Percentiles rank a stretch among this genome's conserved stretches.
Evolutionary conservation across 805 yeast genomes (phyloP).

Genomic region (Wickerhamiella allomyrinae): DNA sequence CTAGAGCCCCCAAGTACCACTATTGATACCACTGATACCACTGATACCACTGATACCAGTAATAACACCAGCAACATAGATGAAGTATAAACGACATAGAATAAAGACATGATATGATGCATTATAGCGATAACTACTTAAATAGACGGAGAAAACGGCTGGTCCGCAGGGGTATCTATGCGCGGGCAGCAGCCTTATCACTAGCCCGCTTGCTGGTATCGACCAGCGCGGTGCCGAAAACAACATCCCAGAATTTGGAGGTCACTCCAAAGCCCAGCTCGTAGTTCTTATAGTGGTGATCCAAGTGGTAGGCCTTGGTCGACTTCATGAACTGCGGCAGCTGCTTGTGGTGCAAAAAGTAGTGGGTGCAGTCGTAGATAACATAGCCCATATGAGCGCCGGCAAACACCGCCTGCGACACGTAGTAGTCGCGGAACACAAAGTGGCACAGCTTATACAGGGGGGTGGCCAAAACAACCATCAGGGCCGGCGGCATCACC

Average conservation of each 20-base stretch:
- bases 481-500: slow-evolving; percentile 92
- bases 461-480: slow-evolving; percentile 59
- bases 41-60: too few relatives aligned
- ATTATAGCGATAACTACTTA: too few relatives aligned
- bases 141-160: too few relatives aligned
- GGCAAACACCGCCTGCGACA: slow-evolving; percentile 85
- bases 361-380: slow-evolving; percentile 86
- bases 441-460: slow-evolving; percentile 64
- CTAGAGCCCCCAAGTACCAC: neutral
- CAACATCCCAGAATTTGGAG: slow-evolving; percentile 81
- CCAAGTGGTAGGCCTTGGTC: slow-evolving; percentile 81
- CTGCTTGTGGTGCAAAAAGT: slow-evolving; percentile 75
- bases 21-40: neutral
- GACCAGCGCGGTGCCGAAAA: slow-evolving; percentile 65
- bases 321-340: slow-evolving; percentile 66
- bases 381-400: slow-evolving; percentile 95
- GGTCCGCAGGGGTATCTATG: too few relatives aligned
- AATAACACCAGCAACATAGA: too few relatives aligned
- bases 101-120: too few relatives aligned
- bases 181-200: neutral
- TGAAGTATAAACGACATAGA: too few relatives aligned
- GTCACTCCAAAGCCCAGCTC: slow-evolving; percentile 97
- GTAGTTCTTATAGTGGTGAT: slow-evolving; percentile 94
- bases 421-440: slow-evolving; percentile 54
- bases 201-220: slow-evolving; percentile 8